phyloP scores from a whole-genome alignment of 2,329 filamentous ascomycete species.

The Exophiala bonariae region DNA sequence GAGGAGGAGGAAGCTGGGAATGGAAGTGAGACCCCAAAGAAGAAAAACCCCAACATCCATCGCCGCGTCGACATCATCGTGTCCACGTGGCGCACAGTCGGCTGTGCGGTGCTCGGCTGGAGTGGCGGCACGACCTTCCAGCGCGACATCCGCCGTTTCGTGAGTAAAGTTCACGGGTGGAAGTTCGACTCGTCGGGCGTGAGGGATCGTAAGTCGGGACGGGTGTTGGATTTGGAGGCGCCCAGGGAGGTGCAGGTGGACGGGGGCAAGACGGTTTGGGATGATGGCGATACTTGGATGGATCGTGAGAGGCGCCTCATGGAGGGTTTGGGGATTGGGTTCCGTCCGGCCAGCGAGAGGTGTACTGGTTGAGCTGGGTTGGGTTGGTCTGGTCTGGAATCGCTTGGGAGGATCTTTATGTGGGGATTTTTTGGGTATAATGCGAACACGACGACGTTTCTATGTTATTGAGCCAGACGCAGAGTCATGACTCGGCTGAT shows the following conservation, averaged over 20 bases:
- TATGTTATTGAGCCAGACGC: no score
- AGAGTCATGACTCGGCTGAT: no score
- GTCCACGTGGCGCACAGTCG: conserved; percentile 81
- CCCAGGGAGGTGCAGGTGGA: conserved; percentile 65
- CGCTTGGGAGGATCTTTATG: no score
- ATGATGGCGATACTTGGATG: conserved; percentile 54
- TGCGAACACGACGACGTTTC: no score
- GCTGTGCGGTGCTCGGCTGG: conserved; percentile 88
- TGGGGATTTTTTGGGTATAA: no score
- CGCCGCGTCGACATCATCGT: conserved; percentile 91
- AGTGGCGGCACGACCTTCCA: conserved; percentile 86
- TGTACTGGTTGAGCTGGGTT: conserved; percentile 68
- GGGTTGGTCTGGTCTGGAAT: no score
- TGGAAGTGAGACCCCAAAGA: no score
- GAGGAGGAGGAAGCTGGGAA: conserved; percentile 28
- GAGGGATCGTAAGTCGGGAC: conserved; percentile 62
- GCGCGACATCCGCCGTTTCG: conserved; percentile 78
- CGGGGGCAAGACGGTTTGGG: conserved; percentile 65
- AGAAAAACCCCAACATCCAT: conserved; percentile 69
- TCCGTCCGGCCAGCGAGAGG: conserved; percentile 65
- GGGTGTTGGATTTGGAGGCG: conserved; percentile 69
- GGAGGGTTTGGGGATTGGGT: conserved; percentile 69
- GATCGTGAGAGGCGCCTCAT: conserved; percentile 82
- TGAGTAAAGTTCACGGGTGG: conserved; percentile 68
- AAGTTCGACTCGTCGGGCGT: conserved; percentile 94